A percentile compares a stretch with the other conserved stretches of the same genome.
Evolutionary conservation across 2,329 filamentous ascomycete genomes (phyloP).

Genomic region (Didymella arachidicola): DNA sequence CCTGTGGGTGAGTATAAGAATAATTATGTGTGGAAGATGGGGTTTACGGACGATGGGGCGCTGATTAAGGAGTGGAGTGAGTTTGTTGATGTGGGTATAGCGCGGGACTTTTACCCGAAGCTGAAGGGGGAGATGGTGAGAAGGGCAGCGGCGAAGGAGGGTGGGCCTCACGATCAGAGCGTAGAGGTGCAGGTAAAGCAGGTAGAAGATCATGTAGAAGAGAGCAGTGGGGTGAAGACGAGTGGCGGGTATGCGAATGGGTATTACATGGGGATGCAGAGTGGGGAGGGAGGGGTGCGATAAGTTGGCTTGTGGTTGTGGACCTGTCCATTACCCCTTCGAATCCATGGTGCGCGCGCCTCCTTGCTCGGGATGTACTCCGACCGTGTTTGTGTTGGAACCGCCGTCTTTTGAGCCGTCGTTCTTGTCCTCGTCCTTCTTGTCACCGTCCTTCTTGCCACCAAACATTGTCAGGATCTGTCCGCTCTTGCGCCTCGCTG

Average conservation of each 20-base stretch:
- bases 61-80: slow-evolving; percentile 34
- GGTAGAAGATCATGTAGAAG: background rate
- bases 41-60: slow-evolving; percentile 26
- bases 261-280: background rate
- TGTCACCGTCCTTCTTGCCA: background rate
- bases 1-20: slow-evolving; percentile 33
- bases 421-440: background rate
- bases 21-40: slow-evolving; percentile 45
- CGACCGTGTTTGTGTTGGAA: background rate
- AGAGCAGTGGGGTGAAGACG: background rate
- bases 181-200: background rate
- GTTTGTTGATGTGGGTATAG: slow-evolving; percentile 42
- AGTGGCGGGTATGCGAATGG: background rate
- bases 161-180: background rate
- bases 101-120: slow-evolving; percentile 41
- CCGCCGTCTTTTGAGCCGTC: background rate
- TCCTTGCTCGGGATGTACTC: background rate
- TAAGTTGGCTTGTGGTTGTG: background rate
- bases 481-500: background rate
- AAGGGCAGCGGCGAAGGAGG: background rate
- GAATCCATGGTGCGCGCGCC: background rate
- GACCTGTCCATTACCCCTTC: background rate
- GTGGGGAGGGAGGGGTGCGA: background rate
- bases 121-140: slow-evolving; percentile 30
- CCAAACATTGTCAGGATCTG: background rate